phyloP scores from a whole-genome alignment of 306 rosid species.

The Cicer chorassanicum region DNA sequence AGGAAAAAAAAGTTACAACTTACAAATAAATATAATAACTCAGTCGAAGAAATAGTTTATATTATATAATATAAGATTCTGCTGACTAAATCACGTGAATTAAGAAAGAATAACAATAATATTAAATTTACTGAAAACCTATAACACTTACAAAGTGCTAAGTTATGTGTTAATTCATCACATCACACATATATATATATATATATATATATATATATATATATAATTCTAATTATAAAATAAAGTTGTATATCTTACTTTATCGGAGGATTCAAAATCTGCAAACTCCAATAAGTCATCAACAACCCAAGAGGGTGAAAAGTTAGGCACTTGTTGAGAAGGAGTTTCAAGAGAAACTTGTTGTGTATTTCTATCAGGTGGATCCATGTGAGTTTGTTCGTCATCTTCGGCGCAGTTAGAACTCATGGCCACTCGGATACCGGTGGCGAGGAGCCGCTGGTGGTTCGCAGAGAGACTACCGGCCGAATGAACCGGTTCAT shows the following conservation, averaged over 20 bases:
- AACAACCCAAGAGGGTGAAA: slow-evolving; percentile 82
- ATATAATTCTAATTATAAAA: slow-evolving; percentile 23
- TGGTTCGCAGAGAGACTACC: slow-evolving; percentile 84
- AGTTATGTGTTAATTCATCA: background rate
- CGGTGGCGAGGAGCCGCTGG: slow-evolving; percentile 93
- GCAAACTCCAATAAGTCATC: slow-evolving; percentile 83
- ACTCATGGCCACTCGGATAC: slow-evolving; percentile 76
- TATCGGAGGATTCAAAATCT: slow-evolving; percentile 70
- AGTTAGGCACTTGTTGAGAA: slow-evolving; percentile 61
- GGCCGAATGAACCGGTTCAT: slow-evolving; percentile 80
- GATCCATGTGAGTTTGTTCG: slow-evolving; percentile 62
- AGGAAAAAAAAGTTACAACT: background rate
- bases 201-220: slow-evolving; percentile 1
- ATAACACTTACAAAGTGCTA: background rate
- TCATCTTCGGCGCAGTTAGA: slow-evolving; percentile 64
- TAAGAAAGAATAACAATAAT: too few relatives aligned
- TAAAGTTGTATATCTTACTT: slow-evolving; percentile 52
- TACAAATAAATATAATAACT: background rate
- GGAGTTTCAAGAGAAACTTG: slow-evolving; percentile 53
- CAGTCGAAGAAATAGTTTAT: too few relatives aligned
- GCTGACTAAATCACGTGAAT: too few relatives aligned
- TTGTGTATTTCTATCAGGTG: slow-evolving; percentile 59
- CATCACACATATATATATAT: background rate
- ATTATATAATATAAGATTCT: too few relatives aligned
- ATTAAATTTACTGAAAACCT: too few relatives aligned